Percentiles rank a stretch among this genome's conserved stretches.
These are phyloP conservation scores for Colletotrichum incanum DNA, from an alignment of 2,329 filamentous ascomycete species.

Conservation along the genomic window DNA sequence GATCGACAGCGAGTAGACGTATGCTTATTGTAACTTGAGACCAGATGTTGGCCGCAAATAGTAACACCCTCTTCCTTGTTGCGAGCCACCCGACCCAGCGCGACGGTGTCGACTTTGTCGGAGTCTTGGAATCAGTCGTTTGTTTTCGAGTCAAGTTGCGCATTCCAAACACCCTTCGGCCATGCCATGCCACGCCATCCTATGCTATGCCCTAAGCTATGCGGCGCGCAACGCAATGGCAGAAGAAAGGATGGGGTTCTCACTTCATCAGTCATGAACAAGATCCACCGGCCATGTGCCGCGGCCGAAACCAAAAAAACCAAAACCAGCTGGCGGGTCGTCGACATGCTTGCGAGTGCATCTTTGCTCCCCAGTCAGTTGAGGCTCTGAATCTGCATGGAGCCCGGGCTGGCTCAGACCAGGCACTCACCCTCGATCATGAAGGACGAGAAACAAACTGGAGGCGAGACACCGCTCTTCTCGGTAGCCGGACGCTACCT, in stretches of 20 bases:
- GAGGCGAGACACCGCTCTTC: constrained; percentile 37
- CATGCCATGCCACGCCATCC: constrained; percentile 17
- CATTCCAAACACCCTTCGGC: constrained; percentile 17
- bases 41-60: constrained; percentile 39
- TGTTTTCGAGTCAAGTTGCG: constrained; percentile 36
- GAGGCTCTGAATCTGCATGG: constrained; percentile 27
- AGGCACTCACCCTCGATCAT: constrained; percentile 15
- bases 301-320: constrained; percentile 38
- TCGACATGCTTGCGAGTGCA: constrained; percentile 31
- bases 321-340: constrained; percentile 30
- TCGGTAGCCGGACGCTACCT: constrained; percentile 27
- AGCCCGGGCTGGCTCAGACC: constrained; percentile 16
- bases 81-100: constrained; percentile 33
- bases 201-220: constrained; percentile 22
- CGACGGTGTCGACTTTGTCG: constrained; percentile 36
- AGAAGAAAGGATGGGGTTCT: constrained; percentile 6
- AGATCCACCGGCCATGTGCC: constrained; percentile 40
- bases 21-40: constrained; percentile 41
- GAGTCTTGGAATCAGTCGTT: constrained; percentile 20
- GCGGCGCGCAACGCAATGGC: constrained; percentile 6
- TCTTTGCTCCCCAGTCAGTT: constrained; percentile 3
- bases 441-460: constrained; percentile 38
- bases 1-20: constrained; percentile 37
- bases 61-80: constrained; percentile 39
- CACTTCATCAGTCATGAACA: constrained; percentile 36